Evolutionary conservation across 2,329 filamentous ascomycete genomes (phyloP).

Genomic region (Orbilia ellipsospora): DNA sequence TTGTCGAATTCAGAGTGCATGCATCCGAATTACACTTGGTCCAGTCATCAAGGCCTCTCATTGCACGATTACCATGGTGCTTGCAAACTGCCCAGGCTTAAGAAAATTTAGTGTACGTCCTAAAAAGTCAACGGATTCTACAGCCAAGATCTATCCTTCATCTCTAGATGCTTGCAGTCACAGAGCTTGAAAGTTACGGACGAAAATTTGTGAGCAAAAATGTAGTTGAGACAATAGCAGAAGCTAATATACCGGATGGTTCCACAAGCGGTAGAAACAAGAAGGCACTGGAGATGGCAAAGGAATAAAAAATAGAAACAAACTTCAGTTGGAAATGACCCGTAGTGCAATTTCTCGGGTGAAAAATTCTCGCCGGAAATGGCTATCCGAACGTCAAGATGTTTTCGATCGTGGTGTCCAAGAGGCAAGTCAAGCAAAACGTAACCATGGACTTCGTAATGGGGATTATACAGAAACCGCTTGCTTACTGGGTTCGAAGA

Average conservation of each 20-base stretch:
- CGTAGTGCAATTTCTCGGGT: slow-evolving; percentile 30
- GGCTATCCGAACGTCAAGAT: slow-evolving; percentile 37
- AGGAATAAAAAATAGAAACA: slow-evolving; percentile 9
- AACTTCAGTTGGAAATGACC: slow-evolving; percentile 10
- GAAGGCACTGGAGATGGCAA: background rate
- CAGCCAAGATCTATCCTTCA: slow-evolving; percentile 39
- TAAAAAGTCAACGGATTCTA: slow-evolving; percentile 34
- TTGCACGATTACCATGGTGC: slow-evolving; percentile 31
- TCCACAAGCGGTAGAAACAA: slow-evolving; percentile 40
- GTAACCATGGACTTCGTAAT: slow-evolving; percentile 25
- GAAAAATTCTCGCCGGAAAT: slow-evolving; percentile 52
- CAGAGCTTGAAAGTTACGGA: background rate
- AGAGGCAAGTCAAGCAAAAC: slow-evolving; percentile 4
- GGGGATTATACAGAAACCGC: slow-evolving; percentile 18
- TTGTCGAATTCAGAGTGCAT: slow-evolving; percentile 9
- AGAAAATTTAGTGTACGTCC: slow-evolving; percentile 22
- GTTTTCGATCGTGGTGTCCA: background rate
- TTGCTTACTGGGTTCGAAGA: slow-evolving; percentile 20
- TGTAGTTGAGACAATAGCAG: background rate
- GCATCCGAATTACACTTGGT: slow-evolving; percentile 13
- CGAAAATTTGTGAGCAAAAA: slow-evolving; percentile 49
- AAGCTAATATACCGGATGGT: slow-evolving; percentile 27
- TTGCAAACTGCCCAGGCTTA: background rate
- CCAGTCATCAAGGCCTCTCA: slow-evolving; percentile 31
- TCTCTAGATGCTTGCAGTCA: slow-evolving; percentile 28